These are phyloP conservation scores for Vigna radiata DNA, from an alignment of 306 rosid genomes.

Conservation along the genomic window DNA sequence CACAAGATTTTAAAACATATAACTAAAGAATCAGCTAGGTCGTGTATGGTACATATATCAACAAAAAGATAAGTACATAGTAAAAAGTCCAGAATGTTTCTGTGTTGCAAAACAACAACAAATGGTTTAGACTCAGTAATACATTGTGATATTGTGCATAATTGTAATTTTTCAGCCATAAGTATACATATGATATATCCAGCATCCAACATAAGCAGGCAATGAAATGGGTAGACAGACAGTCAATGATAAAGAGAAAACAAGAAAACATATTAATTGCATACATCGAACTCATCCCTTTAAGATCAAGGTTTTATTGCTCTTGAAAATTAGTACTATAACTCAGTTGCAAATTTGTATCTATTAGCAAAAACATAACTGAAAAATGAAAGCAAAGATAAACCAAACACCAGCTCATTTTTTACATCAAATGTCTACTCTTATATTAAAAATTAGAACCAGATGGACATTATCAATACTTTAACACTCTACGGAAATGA, in stretches of 20 bases:
- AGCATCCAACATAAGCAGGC: background rate
- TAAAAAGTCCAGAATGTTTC: background rate
- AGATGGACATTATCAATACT: background rate
- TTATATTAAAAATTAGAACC: background rate
- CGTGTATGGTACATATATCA: conserved; percentile 1
- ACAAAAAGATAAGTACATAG: background rate
- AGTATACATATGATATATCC: background rate
- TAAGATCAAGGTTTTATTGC: background rate
- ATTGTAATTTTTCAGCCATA: conserved; percentile 21
- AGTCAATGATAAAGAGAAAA: background rate
- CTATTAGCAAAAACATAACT: background rate
- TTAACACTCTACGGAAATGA: background rate
- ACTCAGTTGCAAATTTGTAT: background rate
- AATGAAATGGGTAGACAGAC: background rate
- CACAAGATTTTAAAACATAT: conserved; percentile 11
- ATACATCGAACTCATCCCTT: background rate
- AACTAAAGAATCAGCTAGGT: background rate
- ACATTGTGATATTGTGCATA: background rate
- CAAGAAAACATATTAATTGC: background rate
- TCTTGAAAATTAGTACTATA: background rate
- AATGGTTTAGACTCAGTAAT: background rate
- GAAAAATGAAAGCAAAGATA: background rate
- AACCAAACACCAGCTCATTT: background rate
- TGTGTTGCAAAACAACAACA: background rate
- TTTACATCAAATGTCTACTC: background rate